Evolutionary conservation across 2,329 filamentous ascomycete genomes (phyloP).

Genomic region (Blastomyces gilchristii): DNA sequence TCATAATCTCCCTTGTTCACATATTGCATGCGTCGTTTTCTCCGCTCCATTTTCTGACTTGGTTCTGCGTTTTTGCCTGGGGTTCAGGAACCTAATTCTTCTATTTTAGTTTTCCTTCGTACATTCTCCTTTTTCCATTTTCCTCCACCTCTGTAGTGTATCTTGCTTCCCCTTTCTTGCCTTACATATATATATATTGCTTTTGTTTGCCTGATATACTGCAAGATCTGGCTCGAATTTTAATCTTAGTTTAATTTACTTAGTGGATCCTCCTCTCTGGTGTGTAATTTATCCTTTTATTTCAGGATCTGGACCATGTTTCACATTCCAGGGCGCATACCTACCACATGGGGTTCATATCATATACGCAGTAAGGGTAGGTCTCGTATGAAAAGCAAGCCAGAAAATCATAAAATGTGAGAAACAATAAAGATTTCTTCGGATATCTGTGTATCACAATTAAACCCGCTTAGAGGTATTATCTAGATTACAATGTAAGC

Average conservation of each 20-base stretch:
- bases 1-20: not conserved
- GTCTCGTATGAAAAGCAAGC: not conserved
- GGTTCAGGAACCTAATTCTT: slow-evolving; percentile 4
- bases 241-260: not conserved
- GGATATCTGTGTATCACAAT: too few relatives aligned
- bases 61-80: slow-evolving; percentile 8
- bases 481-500: not conserved
- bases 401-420: not conserved
- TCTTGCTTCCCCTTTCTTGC: not conserved
- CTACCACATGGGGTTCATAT: too few relatives aligned
- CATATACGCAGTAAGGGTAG: not conserved
- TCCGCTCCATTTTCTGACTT: slow-evolving; percentile 12
- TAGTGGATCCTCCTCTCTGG: not conserved
- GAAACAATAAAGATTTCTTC: not conserved
- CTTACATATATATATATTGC: not conserved
- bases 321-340: too few relatives aligned
- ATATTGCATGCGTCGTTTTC: too few relatives aligned
- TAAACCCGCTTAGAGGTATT: not conserved
- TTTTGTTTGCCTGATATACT: not conserved
- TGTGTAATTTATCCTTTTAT: not conserved
- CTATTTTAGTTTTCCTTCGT: not conserved
- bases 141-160: not conserved
- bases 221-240: not conserved
- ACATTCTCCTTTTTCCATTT: not conserved
- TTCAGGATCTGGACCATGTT: not conserved